Percentiles rank a stretch among this genome's conserved stretches.
Conservation (phyloP, 331 rosid genomes). For the Malus hybrid region DNA sequence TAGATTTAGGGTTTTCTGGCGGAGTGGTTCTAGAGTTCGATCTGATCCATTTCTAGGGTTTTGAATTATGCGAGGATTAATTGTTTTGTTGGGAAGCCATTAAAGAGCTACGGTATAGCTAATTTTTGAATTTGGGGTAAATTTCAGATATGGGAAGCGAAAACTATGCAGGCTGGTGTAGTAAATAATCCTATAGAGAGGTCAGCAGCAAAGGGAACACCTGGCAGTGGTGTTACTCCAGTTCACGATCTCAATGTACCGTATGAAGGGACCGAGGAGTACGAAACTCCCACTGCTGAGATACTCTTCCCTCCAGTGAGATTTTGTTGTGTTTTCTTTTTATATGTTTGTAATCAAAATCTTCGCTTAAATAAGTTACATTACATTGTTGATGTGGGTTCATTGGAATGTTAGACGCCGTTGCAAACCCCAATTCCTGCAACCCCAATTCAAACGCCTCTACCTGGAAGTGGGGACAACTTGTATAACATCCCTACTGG, state of each 20-base stretch:
- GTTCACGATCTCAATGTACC: constrained; percentile 99
- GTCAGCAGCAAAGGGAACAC: constrained; percentile 54
- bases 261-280: constrained; percentile 92
- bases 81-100: neutral
- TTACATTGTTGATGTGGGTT: constrained; percentile 8
- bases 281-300: constrained; percentile 96
- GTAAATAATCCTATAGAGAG: constrained; percentile 74
- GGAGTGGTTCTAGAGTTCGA: constrained; percentile 35
- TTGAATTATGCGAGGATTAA: neutral
- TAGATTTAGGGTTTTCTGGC: constrained; percentile 3
- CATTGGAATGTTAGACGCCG: constrained; percentile 59
- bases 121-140: constrained; percentile 8
- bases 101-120: constrained; percentile 14
- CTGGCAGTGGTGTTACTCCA: constrained; percentile 82
- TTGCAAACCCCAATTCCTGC: constrained; percentile 73
- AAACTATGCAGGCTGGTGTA: constrained; percentile 84
- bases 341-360: neutral
- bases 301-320: constrained; percentile 95
- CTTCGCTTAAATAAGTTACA: neutral
- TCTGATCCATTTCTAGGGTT: constrained; percentile 38
- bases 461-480: constrained; percentile 72
- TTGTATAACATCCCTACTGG: constrained; percentile 85
- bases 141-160: constrained; percentile 83
- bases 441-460: constrained; percentile 91
- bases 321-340: constrained; percentile 6